Base-by-base conservation (phyloP, 1,284 basidiomycete genomes). In the Cutaneotrichosporon dermatis region DNA sequence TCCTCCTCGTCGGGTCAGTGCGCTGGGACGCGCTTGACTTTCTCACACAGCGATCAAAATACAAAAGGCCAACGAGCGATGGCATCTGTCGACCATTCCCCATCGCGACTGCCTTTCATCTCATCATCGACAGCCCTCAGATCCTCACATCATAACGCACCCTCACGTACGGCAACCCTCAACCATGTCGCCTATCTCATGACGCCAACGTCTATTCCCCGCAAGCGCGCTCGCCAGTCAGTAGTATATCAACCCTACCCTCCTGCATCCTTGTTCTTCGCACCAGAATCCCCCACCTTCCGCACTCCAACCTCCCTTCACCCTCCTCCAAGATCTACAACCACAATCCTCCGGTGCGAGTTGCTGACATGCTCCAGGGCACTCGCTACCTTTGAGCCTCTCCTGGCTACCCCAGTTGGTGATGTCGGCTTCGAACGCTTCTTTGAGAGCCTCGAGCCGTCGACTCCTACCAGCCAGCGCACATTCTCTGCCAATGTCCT, bases 81-180 rank as follows among this genome's bases (percentile, higher is more conserved):
- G 39, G 12, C 39, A 12, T 9, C 9, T 12, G 9, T 40, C 12
- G 39, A 40, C 9, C 12, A 8, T 9, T 40, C 34, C 46, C 46
- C 46, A 49, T 36, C 46, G 46, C 46, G 46, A 49, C 46, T 49
- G 46, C 35, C 46, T 49, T 49, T 49, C 46, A 49, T 35, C 46
- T 49, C 46, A 49, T 49, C 46, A 46, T 34, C 45, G 39, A 40
- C 39, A 40, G 12, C 16, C 45, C 33, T 48, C 45, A 13, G 7
- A 49, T 36, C 46, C 33, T 11, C 46, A 49, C 35, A 33, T 34
- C 46, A n/a, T 36, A 45, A 45, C 44, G 9, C 43, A 43, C 42
- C 42, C 13, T 6, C 13, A n/a, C 42, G 15, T 7, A 43, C 42
- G 15, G 42, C 42, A 43, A 46, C 44, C 46, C 37, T 9, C n/a